These are phyloP conservation scores for Penicillium nordicum DNA, from an alignment of 2,329 filamentous ascomycete species.

Conservation along the genomic window DNA sequence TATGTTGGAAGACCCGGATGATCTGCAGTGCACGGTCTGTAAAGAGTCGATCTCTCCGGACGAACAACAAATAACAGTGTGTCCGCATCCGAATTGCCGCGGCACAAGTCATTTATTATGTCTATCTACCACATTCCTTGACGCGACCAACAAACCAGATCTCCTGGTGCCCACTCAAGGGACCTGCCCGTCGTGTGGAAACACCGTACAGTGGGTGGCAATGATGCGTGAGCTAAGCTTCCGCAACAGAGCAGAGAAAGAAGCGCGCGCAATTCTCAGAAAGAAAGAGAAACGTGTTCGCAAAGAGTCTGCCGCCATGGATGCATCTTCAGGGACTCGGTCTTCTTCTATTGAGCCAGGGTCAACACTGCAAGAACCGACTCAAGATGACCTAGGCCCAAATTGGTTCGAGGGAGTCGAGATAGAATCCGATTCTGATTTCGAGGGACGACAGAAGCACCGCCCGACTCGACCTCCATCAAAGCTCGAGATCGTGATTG, in stretches of 20 bases:
- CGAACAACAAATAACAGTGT: slow-evolving; percentile 49
- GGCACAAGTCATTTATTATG: slow-evolving; percentile 55
- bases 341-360: slow-evolving; percentile 11
- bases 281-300: slow-evolving; percentile 49
- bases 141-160: slow-evolving; percentile 35
- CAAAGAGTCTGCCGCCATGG: slow-evolving; percentile 15
- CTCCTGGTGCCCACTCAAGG: slow-evolving; percentile 65
- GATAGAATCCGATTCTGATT: slow-evolving; percentile 28
- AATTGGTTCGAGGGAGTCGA: slow-evolving; percentile 34
- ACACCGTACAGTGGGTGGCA: slow-evolving; percentile 64
- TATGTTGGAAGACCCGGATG: slow-evolving; percentile 38
- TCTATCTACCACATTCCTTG: slow-evolving; percentile 52
- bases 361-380: slow-evolving; percentile 12
- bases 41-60: slow-evolving; percentile 34
- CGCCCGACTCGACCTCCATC: slow-evolving; percentile 10
- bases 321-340: neutral
- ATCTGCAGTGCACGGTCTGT: slow-evolving; percentile 51
- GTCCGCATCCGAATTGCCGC: slow-evolving; percentile 48
- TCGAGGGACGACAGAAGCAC: slow-evolving; percentile 7
- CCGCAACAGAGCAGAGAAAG: slow-evolving; percentile 65
- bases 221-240: slow-evolving; percentile 81
- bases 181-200: slow-evolving; percentile 66
- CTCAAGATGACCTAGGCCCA: slow-evolving; percentile 30
- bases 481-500: slow-evolving; percentile 46
- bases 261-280: slow-evolving; percentile 63